A percentile compares a stretch with the other conserved stretches of the same genome.
Conservation (phyloP, 129 eudicot species). For the Scalesia atractyloides region DNA sequence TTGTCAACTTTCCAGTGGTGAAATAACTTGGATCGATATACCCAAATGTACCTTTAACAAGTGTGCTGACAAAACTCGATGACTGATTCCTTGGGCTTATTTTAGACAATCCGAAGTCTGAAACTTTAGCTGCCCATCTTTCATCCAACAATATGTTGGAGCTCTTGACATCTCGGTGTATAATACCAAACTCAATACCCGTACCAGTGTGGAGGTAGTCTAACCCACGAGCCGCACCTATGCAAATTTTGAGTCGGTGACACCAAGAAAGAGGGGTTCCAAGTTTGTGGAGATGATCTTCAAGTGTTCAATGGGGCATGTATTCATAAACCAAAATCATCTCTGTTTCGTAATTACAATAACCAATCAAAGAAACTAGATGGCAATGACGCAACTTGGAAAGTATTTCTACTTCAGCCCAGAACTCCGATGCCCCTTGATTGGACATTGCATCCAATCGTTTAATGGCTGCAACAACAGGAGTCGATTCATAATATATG, state of each 20-base stretch:
- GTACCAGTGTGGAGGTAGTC: not conserved
- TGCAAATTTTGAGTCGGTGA: not conserved
- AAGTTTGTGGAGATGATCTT: not conserved
- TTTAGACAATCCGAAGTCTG: too few species aligned
- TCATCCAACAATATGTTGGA: not conserved
- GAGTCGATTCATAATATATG: not conserved
- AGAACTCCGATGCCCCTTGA: not conserved
- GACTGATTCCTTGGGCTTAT: not conserved
- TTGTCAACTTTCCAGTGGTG: too few species aligned
- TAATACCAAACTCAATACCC: too few species aligned
- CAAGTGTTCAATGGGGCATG: too few species aligned
- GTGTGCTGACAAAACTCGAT: not conserved
- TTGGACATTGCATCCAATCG: not conserved
- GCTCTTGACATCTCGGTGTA: not conserved
- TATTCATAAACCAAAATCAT: too few species aligned
- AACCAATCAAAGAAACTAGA: too few species aligned
- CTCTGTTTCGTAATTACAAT: too few species aligned
- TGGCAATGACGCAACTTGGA: not conserved
- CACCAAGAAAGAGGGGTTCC: not conserved
- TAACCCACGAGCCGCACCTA: not conserved
- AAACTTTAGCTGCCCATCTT: too few species aligned
- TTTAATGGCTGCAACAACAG: not conserved
- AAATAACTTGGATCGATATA: not conserved
- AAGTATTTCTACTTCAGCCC: not conserved
- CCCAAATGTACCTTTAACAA: not conserved